Conservation (phyloP, 140 eudicot species). For the Anethum foeniculum region DNA sequence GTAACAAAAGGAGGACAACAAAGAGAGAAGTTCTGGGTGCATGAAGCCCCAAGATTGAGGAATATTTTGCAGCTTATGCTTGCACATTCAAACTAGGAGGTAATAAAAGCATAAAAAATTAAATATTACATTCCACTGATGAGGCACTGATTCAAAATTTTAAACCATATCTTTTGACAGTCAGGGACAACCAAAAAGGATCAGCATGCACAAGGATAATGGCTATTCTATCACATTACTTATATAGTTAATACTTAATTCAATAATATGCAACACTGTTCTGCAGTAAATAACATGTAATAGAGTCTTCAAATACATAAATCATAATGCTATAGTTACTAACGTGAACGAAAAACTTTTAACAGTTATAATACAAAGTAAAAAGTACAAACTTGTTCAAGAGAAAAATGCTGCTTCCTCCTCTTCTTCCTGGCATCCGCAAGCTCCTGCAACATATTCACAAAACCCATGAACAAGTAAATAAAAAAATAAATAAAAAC, state of each 20-base stretch:
- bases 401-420: conserved; percentile 75
- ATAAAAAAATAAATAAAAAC: background rate
- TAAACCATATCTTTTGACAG: background rate
- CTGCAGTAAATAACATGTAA: background rate
- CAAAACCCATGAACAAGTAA: background rate
- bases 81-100: background rate
- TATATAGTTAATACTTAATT: background rate
- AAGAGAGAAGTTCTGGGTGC: background rate
- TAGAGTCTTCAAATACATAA: background rate
- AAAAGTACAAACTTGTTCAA: conserved; percentile 54
- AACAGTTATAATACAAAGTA: background rate
- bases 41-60: background rate
- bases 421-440: conserved; percentile 90
- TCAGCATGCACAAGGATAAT: background rate
- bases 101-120: background rate
- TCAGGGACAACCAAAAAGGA: background rate
- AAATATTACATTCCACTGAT: background rate
- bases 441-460: conserved; percentile 47
- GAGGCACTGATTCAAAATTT: background rate
- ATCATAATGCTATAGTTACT: background rate
- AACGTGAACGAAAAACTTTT: background rate
- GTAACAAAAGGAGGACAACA: background rate
- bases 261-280: background rate
- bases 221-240: background rate
- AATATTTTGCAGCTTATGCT: background rate